These are phyloP conservation scores for Ailanthus altissimus DNA, from an alignment of 345 rosid genomes.

Conservation along the genomic window DNA sequence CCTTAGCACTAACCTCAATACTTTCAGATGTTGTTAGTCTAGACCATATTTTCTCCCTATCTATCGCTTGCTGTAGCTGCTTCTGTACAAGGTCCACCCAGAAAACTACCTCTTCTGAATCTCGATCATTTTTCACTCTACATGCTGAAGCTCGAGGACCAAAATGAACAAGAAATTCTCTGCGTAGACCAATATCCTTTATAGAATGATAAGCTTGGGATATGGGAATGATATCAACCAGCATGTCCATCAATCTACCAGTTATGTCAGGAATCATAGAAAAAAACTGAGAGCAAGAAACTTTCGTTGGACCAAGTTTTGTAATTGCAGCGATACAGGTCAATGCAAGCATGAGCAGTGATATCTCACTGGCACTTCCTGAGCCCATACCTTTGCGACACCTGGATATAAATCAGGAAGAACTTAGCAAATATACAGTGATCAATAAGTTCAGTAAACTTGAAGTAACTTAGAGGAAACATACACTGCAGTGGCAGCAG, in stretches of 20 bases:
- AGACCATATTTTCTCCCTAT: constrained; percentile 98
- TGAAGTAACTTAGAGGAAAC: constrained; percentile 30
- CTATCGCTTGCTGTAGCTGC: constrained; percentile 81
- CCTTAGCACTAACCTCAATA: constrained; percentile 69
- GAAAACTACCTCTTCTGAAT: constrained; percentile 79
- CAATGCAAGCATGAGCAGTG: constrained; percentile 79
- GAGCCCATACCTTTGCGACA: constrained; percentile 47
- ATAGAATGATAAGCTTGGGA: constrained; percentile 63
- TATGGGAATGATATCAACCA: constrained; percentile 75
- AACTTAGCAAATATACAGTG: constrained; percentile 24
- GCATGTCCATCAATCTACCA: constrained; percentile 86
- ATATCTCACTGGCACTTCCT: constrained; percentile 60
- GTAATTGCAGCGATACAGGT: constrained; percentile 79
- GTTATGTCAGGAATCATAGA: constrained; percentile 70
- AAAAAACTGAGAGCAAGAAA: constrained; percentile 72
- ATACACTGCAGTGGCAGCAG: constrained; percentile 62
- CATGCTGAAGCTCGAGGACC: constrained; percentile 88
- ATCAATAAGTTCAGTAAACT: constrained; percentile 10
- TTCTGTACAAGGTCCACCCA: constrained; percentile 94
- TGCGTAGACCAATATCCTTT: constrained; percentile 70
- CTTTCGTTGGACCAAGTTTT: constrained; percentile 85
- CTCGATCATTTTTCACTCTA: constrained; percentile 60
- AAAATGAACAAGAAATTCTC: constrained; percentile 94
- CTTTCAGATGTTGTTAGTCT: constrained; percentile 91
- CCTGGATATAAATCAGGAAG: constrained; percentile 41